Base-by-base conservation (phyloP, 1,284 basidiomycete species). In the Leccinum subspadiceum region DNA sequence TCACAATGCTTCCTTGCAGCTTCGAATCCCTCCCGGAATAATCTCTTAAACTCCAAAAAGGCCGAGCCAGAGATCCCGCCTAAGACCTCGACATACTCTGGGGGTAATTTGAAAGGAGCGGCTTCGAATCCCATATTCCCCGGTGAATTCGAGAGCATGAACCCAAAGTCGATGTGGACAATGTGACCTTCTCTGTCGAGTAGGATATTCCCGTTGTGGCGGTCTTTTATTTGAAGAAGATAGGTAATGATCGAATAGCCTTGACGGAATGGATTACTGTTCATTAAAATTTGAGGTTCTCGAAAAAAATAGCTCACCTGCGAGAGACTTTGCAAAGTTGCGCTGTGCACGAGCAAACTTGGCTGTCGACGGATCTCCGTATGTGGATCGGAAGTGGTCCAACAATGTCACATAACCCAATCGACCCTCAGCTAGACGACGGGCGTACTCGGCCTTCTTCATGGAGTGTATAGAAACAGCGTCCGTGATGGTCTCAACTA, bases 121-220 rank as follows among this genome's bases (percentile, higher is more conserved):
- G 96, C 96, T 77, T 99, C 97, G 72, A 99, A 99, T 24, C 96
- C 94, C 65, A 99, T 92, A 70, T 96, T 97, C 12, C 96, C 96
- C 0, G 97, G 97, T 5, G 94, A 95, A 74, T 98, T 97, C 41
- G 90, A 93, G 56, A 99, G 84, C 84, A 99, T 97, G 79, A 99
- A 99, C 0, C 97, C 97, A 74, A 99, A 99, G 76, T 99, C 97
- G 66, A 98, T 98, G 75, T 98, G 93, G 61, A 96, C 87, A 15
- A 96, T 79, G 68, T 97, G 96, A 0, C 97, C 97, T 53, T 97
- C 93, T 56, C 93, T 85, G 75, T 99, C 97, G 41, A 99, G 79
- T 4, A 99, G 84, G 61, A 99, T 99, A 73, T 99, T 99, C 52
- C 97, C 97, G 70, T 99, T 99, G 73, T 99, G 97, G 24, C 97